Conservation (phyloP, 495 filamentous ascomycete species). For the Aspergillus affinis region DNA sequence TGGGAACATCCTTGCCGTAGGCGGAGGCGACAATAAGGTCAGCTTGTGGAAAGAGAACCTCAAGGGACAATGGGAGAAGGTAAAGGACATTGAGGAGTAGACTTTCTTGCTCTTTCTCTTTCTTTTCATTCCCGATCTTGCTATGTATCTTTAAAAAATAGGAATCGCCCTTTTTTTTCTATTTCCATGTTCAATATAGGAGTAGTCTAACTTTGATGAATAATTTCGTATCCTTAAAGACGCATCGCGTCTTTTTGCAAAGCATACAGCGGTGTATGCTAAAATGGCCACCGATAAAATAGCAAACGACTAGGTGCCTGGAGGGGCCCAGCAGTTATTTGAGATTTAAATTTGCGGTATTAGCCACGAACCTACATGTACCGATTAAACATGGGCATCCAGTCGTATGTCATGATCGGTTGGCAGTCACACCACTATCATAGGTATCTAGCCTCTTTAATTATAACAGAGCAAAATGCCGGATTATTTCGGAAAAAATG, state of each 20-base stretch:
- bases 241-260: neutral
- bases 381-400: no score
- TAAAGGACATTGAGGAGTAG: conserved; percentile 94
- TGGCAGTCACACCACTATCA: no score
- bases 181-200: neutral
- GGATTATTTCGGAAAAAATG: no score
- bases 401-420: no score
- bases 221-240: neutral
- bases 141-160: neutral
- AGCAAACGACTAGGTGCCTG: neutral
- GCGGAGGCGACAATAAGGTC: conserved; percentile 94
- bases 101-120: conserved; percentile 14
- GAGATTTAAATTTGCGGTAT: no score
- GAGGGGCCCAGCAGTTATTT: no score
- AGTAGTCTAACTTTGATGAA: neutral
- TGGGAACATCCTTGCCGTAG: conserved; percentile 94
- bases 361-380: no score
- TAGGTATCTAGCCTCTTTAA: no score
- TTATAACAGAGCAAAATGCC: no score
- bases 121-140: conserved; percentile 19
- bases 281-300: neutral
- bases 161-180: neutral
- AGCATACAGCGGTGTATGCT: neutral
- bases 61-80: conserved; percentile 82
- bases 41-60: conserved; percentile 64